Evolutionary conservation across 208 protist species (phyloP), one percentile per base, ranked within the genome.

Genomic region (Trypanosoma vivax): DNA sequence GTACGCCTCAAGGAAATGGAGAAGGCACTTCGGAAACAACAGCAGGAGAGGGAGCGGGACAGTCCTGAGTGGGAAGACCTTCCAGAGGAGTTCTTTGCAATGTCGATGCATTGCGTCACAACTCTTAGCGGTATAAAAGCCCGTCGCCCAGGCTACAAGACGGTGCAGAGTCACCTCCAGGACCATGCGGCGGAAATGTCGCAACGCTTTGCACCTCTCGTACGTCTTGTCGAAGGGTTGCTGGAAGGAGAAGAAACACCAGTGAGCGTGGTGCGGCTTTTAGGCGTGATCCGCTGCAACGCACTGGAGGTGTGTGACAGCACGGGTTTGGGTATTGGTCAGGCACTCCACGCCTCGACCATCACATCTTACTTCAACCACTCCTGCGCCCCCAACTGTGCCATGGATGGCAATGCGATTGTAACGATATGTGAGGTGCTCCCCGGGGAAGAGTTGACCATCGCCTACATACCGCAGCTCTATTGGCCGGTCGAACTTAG

Each of bases 391-490:
- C 86, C 86, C 0, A 94, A 94, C 65, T 90, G 82, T 45, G 76
- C 79, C 30, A 79, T 94, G 7, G 54, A 64, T 4, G 27, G 14
- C 10, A 70, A 83, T 38, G 28, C 47, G 24, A 88, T 93, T 53
- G 48, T 73, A 28, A 94, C 86, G 13, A 88, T 69, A 0, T 79
- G 86, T 30, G 45, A 49, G 3, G 66, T 90, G 16, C 27, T 41
- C 10, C 25, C 63, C 1, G 80, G 69, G 11, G 82, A 94, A 66
- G 80, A 90, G 63, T 69, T 94, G 29, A 83, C 55, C 19, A 90
- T 94, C 55, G 61, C 79, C 25, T 94, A 94, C 67, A 69, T 94
- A 18, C 86, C 86, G 5, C 83, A 94, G 46, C 70, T 94, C 0
- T 94, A 94, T 62, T 94, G 83, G 81, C 86, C 86, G 2, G 48